Conservation (phyloP, 805 yeast genomes). For the Wickerhamomyces subpelliculosus region DNA sequence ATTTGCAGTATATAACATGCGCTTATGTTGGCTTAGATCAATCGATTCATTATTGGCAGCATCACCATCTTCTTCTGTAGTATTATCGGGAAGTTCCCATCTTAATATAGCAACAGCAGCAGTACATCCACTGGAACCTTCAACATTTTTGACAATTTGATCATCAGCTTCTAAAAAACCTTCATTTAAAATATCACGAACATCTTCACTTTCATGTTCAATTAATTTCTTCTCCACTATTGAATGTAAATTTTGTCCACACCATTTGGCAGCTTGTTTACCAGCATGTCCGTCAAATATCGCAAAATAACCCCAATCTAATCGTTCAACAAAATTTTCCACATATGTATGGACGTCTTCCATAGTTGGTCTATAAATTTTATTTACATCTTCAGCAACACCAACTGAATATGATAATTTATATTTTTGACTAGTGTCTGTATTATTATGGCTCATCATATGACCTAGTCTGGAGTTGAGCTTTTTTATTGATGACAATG, state of each 20-base stretch:
- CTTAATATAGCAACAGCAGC: constrained; percentile 90
- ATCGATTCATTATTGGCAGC: constrained; percentile 12
- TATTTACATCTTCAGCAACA: constrained; percentile 84
- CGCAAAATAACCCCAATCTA: constrained; percentile 94
- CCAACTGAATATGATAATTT: constrained; percentile 76
- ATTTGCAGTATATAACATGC: constrained; percentile 88
- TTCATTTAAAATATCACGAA: constrained; percentile 58
- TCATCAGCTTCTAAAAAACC: constrained; percentile 75
- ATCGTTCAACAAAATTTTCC: constrained; percentile 83
- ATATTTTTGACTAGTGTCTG: constrained; percentile 12
- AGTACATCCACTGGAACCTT: constrained; percentile 84
- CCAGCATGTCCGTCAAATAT: constrained; percentile 98
- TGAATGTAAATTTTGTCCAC: constrained; percentile 79
- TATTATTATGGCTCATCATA: neutral
- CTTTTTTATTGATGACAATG: neutral
- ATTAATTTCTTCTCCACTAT: constrained; percentile 54
- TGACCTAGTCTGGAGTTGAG: neutral
- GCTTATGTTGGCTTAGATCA: constrained; percentile 37
- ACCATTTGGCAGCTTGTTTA: constrained; percentile 86
- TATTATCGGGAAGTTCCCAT: constrained; percentile 54
- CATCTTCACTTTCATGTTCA: constrained; percentile 39
- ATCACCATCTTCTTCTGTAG: too few species aligned
- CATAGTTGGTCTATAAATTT: constrained; percentile 79
- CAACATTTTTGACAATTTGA: constrained; percentile 49
- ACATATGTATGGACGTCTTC: constrained; percentile 94